Evolutionary conservation across 106 monocot genomes (phyloP), one percentile per base, ranked within the genome.

Genomic region (Phalaenopsis aphrodite): DNA sequence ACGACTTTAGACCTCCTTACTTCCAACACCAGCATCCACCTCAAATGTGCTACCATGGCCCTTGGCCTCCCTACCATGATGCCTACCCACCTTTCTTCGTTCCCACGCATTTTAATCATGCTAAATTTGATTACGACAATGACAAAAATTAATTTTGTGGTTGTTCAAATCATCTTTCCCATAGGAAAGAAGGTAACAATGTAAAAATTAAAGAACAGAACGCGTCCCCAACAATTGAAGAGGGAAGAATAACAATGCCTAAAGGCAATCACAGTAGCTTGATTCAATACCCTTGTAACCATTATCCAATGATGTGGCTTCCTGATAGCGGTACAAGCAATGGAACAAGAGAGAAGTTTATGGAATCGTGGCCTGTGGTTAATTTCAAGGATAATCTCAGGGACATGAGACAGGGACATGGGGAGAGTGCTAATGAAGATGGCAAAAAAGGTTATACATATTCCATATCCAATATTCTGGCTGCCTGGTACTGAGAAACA

Each of bases 151-250:
- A 87, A 73, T 84, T 84, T 46, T 92, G 91, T 84, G 84, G 87
- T 2, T 92, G 87, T 47, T 82, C 87, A 37, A 87, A 92, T 67
- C 87, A 89, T 82, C 38, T 76, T 61, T 89, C 83, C 64, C 79
- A 83, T 37, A 46, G 3, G 43, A 81, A 38, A 58, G 56, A 85
- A n/a, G 76, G 76, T 76, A 82, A 24, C 9, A 58, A 41, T 74
- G 65, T 89, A 38, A 85, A 66, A 61, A 89, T 87, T 76, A 85
- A 89, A 58, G 91, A 92, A 67, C 65, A 87, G 19, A n/a, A 64
- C 5, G 14, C 64, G 23, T 8, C 64, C 24, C 64, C 64, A 64
- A 85, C 65, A 71, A 87, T 84, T 72, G 87, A 87, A 42, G 91
- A 92, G 75, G 58, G 85, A 19, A 42, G 78, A 37, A 81, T 86